These are phyloP conservation scores for Aspergillus sp. DNA, from an alignment of 2,329 filamentous ascomycete genomes.

Conservation along the genomic window DNA sequence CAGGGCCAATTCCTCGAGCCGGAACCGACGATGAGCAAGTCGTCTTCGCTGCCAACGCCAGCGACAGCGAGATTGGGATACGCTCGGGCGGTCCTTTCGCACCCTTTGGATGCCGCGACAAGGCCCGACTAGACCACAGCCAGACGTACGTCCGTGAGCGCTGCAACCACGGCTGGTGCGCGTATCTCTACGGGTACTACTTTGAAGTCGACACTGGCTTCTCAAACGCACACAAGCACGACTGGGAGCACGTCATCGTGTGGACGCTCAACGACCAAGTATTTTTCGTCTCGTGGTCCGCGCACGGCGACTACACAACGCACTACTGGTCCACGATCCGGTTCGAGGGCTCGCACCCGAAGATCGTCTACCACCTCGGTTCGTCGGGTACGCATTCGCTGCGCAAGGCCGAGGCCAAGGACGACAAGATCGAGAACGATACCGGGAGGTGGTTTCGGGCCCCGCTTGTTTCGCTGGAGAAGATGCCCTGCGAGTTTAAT, in stretches of 20 bases:
- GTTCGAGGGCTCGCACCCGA: conserved; percentile 5
- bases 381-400: conserved; percentile 5
- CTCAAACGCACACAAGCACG: conserved; percentile 1
- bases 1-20: neutral
- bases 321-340: neutral
- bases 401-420: conserved; percentile 5
- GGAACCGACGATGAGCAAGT: neutral
- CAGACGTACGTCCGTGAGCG: conserved; percentile 9
- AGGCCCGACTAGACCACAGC: conserved; percentile 3
- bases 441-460: neutral
- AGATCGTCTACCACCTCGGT: conserved; percentile 7
- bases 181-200: conserved; percentile 8
- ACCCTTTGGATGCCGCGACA: conserved; percentile 3
- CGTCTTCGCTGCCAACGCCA: neutral
- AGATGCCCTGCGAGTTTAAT: conserved; percentile 2
- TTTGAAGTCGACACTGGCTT: conserved; percentile 2
- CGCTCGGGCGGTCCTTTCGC: neutral
- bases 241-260: conserved; percentile 6
- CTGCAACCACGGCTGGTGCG: conserved; percentile 9
- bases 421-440: conserved; percentile 1
- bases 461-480: conserved; percentile 4
- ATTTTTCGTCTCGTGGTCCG: conserved; percentile 4
- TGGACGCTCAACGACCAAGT: conserved; percentile 6
- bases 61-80: neutral
- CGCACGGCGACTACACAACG: conserved; percentile 6